A percentile compares a stretch with the other conserved stretches of the same genome.
These are phyloP conservation scores for Arachis monticola DNA, from an alignment of 331 rosid species.

Conservation along the genomic window DNA sequence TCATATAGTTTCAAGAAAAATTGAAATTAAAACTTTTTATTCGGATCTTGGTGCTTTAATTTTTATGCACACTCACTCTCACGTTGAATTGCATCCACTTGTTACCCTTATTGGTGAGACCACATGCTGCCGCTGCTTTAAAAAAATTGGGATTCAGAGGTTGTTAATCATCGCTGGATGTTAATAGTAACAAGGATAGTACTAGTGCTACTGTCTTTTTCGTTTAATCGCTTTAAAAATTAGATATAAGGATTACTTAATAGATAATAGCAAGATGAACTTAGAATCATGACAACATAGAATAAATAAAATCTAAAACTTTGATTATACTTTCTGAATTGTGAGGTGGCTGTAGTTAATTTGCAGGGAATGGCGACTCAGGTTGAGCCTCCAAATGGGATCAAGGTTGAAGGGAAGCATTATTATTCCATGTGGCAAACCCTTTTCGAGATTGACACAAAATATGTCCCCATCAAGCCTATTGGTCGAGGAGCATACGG, in stretches of 20 bases:
- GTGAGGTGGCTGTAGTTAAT: conserved; percentile 10
- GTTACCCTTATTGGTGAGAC: conserved; percentile 3
- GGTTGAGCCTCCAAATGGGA: conserved; percentile 84
- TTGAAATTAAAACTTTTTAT: neutral
- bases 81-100: neutral
- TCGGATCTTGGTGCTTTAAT: conserved; percentile 29
- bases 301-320: too few species aligned
- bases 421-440: conserved; percentile 84
- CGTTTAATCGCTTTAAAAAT: too few species aligned
- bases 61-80: neutral
- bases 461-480: conserved; percentile 83
- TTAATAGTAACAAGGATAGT: neutral
- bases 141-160: neutral
- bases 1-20: too few species aligned
- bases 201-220: too few species aligned
- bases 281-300: too few species aligned
- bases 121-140: conserved; percentile 2
- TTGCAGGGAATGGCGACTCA: conserved; percentile 72
- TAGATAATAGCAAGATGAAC: too few species aligned
- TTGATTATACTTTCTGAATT: conserved; percentile 19
- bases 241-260: too few species aligned
- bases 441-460: conserved; percentile 76
- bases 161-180: neutral
- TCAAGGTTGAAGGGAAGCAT: conserved; percentile 62
- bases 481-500: conserved; percentile 89